Base-by-base conservation (phyloP, 2,329 filamentous ascomycete species). In the Colletotrichum cordylinicola region DNA sequence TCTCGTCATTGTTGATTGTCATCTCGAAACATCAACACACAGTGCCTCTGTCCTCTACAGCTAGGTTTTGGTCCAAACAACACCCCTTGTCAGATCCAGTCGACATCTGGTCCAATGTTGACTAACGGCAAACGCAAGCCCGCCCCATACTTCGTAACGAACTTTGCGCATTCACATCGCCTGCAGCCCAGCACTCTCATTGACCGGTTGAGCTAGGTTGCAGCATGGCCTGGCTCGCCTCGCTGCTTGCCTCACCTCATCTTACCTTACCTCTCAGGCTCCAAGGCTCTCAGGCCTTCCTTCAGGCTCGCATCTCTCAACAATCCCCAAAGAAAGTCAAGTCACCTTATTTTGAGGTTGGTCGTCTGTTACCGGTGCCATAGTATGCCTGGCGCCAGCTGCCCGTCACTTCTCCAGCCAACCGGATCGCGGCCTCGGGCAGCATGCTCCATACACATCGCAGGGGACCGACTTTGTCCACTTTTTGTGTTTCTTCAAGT, bases 41-140 rank as follows among this genome's bases (percentile, higher is more conserved):
- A 64, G 58, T 35, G 31, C 29, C 29, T 61, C 29, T 61, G 27
- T 61, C 4, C 29, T 8, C 27, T 56, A 56, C 52, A 27, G 52
- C 9, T 62, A 62, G 55, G 61, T 55, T 73, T 58, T 37, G 56
- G 31, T 64, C 73, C 69, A 73, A 72, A 68, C 64, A 68, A 18
- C n/a, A 13, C 56, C 69, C 72, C 56, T 56, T 55, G 69, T 60
- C 33, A 35, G 21, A 68, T 37, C 56, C 67, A 64, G 35, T 68
- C 27, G 70, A 52, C 58, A 64, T 75, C 70, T 65, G 73, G 58
- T 75, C 73, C 70, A 68, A 75, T 73, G 33, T 73, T 73, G 73
- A 73, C 73, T 68, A 73, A 75, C 70, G 35, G 56, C 64, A 73
- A 75, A 73, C 73, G 70, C 70, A 75, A 75, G 73, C 68, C 62